Conservation (phyloP, 768 basidiomycete species). For the Rhodosporidiobolus odoratus region DNA sequence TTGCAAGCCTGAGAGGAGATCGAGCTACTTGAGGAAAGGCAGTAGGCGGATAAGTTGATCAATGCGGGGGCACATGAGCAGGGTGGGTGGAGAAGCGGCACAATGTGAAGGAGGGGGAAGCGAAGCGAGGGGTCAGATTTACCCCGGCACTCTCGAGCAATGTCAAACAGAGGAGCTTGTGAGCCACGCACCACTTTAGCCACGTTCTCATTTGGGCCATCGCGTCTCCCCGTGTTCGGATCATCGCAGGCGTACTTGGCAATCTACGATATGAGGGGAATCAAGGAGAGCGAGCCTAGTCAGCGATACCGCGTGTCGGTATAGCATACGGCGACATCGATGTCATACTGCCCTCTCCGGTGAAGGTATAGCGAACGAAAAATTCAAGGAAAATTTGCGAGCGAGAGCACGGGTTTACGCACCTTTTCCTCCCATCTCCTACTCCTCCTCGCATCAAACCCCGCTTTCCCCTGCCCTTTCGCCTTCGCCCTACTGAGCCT, state of each 20-base stretch:
- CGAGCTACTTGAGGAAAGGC: slow-evolving; percentile 3
- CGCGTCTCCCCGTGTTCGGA: background rate
- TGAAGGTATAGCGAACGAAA: no score
- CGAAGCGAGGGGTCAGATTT: no score
- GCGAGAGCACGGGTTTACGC: background rate
- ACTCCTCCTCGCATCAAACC: background rate
- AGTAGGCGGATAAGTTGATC: no score
- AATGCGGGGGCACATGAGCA: no score
- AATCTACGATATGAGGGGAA: background rate
- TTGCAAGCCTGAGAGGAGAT: background rate
- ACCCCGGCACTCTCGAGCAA: no score
- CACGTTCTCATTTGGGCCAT: slow-evolving; percentile 20
- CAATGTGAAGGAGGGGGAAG: background rate
- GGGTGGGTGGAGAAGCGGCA: no score
- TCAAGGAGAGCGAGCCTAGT: background rate
- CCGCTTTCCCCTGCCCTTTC: background rate
- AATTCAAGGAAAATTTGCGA: no score
- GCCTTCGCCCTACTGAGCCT: background rate
- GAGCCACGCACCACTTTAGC: background rate
- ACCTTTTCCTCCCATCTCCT: background rate
- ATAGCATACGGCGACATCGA: no score
- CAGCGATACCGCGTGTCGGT: no score
- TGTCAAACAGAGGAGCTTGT: background rate
- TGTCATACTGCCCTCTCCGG: no score
- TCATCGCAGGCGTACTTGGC: background rate